Base-by-base conservation (phyloP, 805 yeast genomes). In the Starmerella roubikii region DNA sequence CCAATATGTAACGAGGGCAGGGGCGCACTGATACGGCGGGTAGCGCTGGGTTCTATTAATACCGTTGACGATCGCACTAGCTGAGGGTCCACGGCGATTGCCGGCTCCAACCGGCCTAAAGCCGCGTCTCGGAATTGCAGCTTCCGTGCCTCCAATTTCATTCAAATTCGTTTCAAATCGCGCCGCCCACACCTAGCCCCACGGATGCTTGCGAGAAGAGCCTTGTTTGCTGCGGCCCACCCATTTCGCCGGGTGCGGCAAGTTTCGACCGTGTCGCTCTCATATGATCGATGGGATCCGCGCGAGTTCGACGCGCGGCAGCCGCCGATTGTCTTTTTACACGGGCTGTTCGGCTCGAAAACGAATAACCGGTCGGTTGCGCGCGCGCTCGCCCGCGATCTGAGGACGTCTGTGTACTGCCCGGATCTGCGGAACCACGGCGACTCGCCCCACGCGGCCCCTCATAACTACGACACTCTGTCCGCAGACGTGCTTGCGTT, bases 361-460 rank as follows among this genome's bases (percentile, higher is more conserved):
- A 51, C 70, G n/a, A 88, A 85, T 57, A 83, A 82, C 52, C 62
- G 94, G 42, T 65, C 83, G 0, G 82, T 86, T n/a, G 81, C 84
- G 9, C 72, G 71, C 26, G 53, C 52, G 1, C 40, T 61, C n/a
- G 60, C 65, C 1, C 46, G 59, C 13, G 63, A 58, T 17, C 49
- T 62, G 26, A 39, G 46, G 19, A 49, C 57, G 13, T 44, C 55
- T 3, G 59, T 62, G 3, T 63, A 56, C 42, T 58, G 63, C 37
- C 41, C 56, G 15, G 97, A 88, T 55, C 64, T 86, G 42, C 65
- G 98, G 44, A 86, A 91, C 58, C 95, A 86, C 55, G 98, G 98
- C 1, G 74, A 69, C n/a, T 81, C 94, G 2, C 95, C 95, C 1
- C 93, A 80, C 50, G 54, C 52, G n/a, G 53, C 57, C 0, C 61